phyloP scores from a whole-genome alignment of 1,139 yeast genomes.

The Geotrichum macrosporum region DNA sequence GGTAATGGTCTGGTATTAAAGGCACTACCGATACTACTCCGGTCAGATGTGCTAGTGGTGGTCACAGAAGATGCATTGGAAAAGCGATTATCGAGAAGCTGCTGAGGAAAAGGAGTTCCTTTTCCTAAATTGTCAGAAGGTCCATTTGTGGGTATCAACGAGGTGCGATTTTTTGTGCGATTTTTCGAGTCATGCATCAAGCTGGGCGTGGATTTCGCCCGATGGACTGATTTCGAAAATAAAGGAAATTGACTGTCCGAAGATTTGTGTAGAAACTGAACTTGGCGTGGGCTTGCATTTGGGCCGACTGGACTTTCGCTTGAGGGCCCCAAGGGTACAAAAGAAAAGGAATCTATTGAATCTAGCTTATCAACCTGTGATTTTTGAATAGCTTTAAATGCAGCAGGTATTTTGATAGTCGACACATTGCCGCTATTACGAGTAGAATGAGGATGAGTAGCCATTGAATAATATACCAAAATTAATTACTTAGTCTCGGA shows the following conservation, averaged over 20 bases:
- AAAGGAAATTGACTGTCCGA: no score
- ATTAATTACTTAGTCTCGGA: constrained; percentile 16
- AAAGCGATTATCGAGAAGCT: constrained; percentile 7
- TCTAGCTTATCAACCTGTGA: constrained; percentile 1
- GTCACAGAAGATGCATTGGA: constrained; percentile 13
- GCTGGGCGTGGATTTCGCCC: constrained; percentile 9
- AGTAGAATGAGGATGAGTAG: no score
- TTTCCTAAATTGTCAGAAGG: constrained; percentile 1
- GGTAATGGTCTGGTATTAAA: background rate
- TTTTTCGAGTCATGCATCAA: background rate
- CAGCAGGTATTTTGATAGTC: constrained; percentile 10
- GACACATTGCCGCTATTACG: constrained; percentile 3
- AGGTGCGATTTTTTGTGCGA: background rate
- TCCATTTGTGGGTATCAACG: background rate
- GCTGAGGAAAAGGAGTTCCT: constrained; percentile 1
- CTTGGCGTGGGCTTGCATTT: no score
- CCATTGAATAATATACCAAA: no score
- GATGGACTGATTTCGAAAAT: constrained; percentile 6
- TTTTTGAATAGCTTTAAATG: constrained; percentile 8
- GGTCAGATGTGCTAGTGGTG: constrained; percentile 7
- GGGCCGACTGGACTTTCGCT: background rate
- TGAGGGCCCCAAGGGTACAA: background rate
- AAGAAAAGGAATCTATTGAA: constrained; percentile 1
- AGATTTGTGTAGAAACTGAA: no score
- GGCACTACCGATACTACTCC: constrained; percentile 10